Percentiles rank a stretch among this genome's conserved stretches.
Evolutionary conservation across 352 stramenopile species (phyloP).

Genomic region (Globisporangium camurandrum): DNA sequence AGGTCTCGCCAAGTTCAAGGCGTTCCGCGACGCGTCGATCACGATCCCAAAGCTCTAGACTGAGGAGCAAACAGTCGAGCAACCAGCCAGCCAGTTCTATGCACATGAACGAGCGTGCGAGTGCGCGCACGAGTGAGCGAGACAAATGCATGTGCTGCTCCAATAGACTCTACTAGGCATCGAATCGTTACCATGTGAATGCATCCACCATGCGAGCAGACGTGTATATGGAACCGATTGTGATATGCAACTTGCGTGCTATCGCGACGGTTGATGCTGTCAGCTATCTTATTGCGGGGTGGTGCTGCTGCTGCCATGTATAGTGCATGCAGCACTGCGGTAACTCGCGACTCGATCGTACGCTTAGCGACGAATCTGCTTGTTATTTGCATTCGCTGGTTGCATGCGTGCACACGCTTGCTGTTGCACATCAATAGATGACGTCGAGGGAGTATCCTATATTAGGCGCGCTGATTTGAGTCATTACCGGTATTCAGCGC

Average conservation of each 20-base stretch:
- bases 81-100: background rate
- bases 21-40: conserved; percentile 68
- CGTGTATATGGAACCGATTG: background rate
- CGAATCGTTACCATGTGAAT: background rate
- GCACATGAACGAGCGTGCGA: conserved; percentile 5
- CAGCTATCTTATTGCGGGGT: too few relatives aligned
- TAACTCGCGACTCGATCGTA: too few relatives aligned
- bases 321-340: too few relatives aligned
- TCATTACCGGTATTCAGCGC: too few relatives aligned
- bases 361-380: too few relatives aligned
- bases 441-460: background rate
- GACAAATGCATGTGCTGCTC: background rate
- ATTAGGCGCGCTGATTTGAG: background rate
- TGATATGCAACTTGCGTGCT: background rate
- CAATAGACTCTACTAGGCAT: too few relatives aligned
- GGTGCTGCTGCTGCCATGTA: too few relatives aligned
- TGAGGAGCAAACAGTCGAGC: background rate
- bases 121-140: conserved; percentile 5
- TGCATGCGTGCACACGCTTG: too few relatives aligned
- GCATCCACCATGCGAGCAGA: background rate
- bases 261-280: too few relatives aligned
- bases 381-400: too few relatives aligned
- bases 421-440: too few relatives aligned
- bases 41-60: conserved; percentile 60
- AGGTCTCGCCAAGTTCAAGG: conserved; percentile 62